These are phyloP conservation scores for Xeromyces bisporus DNA, from an alignment of 495 filamentous ascomycete species.

Conservation along the genomic window DNA sequence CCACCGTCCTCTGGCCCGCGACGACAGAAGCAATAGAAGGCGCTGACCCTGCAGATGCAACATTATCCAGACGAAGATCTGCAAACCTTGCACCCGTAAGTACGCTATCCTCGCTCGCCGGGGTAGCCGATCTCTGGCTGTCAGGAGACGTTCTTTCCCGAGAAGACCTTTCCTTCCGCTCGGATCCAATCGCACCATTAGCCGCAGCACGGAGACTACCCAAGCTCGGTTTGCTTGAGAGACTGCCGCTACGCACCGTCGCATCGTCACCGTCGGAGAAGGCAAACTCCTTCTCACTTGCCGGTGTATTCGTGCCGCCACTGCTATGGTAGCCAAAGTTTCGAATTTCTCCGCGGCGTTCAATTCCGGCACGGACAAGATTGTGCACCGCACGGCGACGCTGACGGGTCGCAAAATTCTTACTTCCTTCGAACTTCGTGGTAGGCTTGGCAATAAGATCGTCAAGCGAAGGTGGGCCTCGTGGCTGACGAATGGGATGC, in stretches of 20 bases:
- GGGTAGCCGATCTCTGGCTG: conserved; percentile 28
- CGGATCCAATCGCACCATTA: conserved; percentile 73
- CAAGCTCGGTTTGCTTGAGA: conserved; percentile 62
- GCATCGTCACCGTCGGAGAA: conserved; percentile 77
- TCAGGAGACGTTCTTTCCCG: conserved; percentile 40
- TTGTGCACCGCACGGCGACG: conserved; percentile 84
- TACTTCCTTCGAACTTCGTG: conserved; percentile 87
- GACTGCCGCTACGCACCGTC: conserved; percentile 61
- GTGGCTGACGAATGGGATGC: conserved; percentile 85
- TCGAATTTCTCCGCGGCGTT: conserved; percentile 54
- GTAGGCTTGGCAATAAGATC: conserved; percentile 85
- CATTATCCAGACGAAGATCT: conserved; percentile 27
- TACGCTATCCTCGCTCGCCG: conserved; percentile 41
- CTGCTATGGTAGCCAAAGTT: conserved; percentile 42
- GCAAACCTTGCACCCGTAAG: conserved; percentile 40
- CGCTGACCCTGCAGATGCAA: conserved; percentile 16
- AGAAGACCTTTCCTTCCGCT: conserved; percentile 48
- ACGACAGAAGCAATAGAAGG: conserved; percentile 32
- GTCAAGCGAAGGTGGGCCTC: conserved; percentile 80
- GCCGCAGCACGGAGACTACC: conserved; percentile 65
- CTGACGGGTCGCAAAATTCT: conserved; percentile 92
- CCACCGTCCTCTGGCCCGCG: conserved; percentile 26
- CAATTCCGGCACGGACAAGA: conserved; percentile 75
- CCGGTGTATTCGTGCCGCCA: conserved; percentile 69
- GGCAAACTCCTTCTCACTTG: conserved; percentile 69